Evolutionary conservation across 192 early-diverging fungal species (phyloP).

Genomic region (Coemansia sp.): DNA sequence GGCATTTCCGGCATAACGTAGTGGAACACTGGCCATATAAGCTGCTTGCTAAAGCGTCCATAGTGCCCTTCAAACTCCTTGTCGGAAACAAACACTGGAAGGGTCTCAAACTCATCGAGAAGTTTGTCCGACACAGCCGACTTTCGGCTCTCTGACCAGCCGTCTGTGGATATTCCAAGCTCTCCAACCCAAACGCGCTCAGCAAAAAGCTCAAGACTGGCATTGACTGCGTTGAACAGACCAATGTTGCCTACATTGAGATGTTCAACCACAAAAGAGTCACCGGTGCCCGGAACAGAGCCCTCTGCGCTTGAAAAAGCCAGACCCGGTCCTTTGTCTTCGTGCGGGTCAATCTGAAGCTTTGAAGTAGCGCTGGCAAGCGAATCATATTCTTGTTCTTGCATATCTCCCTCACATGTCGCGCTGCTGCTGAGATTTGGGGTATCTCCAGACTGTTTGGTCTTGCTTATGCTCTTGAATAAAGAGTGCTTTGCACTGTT

Average conservation of each 20-base stretch:
- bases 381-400: slow-evolving; percentile 8
- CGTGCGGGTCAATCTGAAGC: slow-evolving; percentile 21
- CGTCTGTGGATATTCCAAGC: slow-evolving; percentile 73
- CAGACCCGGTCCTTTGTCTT: neutral
- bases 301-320: slow-evolving; percentile 8
- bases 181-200: slow-evolving; percentile 77
- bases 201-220: slow-evolving; percentile 58
- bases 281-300: slow-evolving; percentile 36
- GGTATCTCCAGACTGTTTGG: neutral
- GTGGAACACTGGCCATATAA: slow-evolving; percentile 96
- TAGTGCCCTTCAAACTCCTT: slow-evolving; percentile 89
- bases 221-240: slow-evolving; percentile 87
- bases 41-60: slow-evolving; percentile 93
- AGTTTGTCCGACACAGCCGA: slow-evolving; percentile 64
- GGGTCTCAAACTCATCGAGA: slow-evolving; percentile 61
- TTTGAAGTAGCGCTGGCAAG: slow-evolving; percentile 10
- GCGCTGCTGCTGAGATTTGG: neutral
- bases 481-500: neutral
- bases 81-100: slow-evolving; percentile 81
- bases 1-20: slow-evolving; percentile 90
- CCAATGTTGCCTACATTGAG: slow-evolving; percentile 88
- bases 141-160: slow-evolving; percentile 61
- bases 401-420: neutral
- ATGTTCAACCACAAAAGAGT: slow-evolving; percentile 69
- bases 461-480: neutral